Evolutionary conservation across 202 grass and related monocot genomes (phyloP), one percentile per base, ranked within the genome.

Genomic region (Elaeis oleifera): DNA sequence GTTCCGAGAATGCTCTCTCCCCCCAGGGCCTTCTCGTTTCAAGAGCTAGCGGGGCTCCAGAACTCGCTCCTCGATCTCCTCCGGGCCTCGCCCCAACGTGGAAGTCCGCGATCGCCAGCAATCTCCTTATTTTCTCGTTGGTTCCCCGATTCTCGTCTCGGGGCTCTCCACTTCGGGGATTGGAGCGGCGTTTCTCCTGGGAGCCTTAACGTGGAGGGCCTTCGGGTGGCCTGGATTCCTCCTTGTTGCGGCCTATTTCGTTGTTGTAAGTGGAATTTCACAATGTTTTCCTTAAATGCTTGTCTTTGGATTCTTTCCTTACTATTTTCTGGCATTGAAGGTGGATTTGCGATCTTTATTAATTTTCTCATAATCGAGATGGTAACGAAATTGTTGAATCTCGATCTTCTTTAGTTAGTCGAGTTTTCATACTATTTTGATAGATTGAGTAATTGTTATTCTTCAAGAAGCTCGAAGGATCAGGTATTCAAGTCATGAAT

Each of bases 131-230:
- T 0, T 97, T 31, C 15, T 92, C 18, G 53, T 78, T 1, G 94
- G 82, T 3, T 82, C 82, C 1, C 92, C 82, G 18, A 39, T 89
- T 60, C 88, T 97, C n/a, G 64, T 70, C 23, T 79, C 88, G 16
- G 92, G 88, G 39, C 84, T 97, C 29, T 86, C 92, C 64, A 55
- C 80, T 56, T 79, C 88, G 0, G 92, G 92, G 22, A 64, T 82
- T 24, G 84, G 57, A 56, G 74, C 82, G 11, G 84, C 92, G 5
- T 92, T 86, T 49, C 58, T 89, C 18, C 81, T 91, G 15, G 87
- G 88, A 18, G 89, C 71, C 54, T 77, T 89, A 44, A 89, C 84
- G 0, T 97, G 94, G 94, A 76, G 88, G 28, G 88, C 84, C 50
- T 92, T 97, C 18, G 84, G 82, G 5, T 21, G 21, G n/a, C 73